Evolutionary conservation across 257 asterid genomes (phyloP).

Genomic region (Ilex aquifolium): DNA sequence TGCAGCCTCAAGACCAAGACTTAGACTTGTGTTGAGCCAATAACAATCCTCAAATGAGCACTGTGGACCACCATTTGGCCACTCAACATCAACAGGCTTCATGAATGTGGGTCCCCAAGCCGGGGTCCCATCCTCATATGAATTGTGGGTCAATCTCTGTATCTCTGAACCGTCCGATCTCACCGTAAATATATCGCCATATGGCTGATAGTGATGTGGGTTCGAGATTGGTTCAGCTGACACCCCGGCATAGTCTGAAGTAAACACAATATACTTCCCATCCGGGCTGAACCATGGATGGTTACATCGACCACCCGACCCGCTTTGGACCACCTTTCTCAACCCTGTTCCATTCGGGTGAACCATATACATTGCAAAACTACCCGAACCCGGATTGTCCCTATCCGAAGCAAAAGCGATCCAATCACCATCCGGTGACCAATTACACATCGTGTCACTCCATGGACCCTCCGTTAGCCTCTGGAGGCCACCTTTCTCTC

Average conservation of each 20-base stretch:
- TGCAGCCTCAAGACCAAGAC: neutral
- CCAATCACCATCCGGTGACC: constrained; percentile 94
- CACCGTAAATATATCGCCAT: constrained; percentile 73
- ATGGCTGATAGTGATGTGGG: constrained; percentile 84
- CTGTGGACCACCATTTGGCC: constrained; percentile 44
- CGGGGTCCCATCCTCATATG: constrained; percentile 83
- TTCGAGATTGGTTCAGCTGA: constrained; percentile 88
- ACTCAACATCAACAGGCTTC: constrained; percentile 33
- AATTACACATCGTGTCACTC: constrained; percentile 87
- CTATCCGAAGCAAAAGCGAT: constrained; percentile 78
- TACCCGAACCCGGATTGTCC: constrained; percentile 72
- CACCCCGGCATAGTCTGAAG: constrained; percentile 80
- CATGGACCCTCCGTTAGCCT: constrained; percentile 68
- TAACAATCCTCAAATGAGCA: constrained; percentile 75
- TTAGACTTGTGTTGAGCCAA: constrained; percentile 42
- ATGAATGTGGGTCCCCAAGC: constrained; percentile 61
- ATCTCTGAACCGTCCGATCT: constrained; percentile 59
- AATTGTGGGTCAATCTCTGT: constrained; percentile 63
- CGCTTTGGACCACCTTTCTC: constrained; percentile 68
- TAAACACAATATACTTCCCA: constrained; percentile 56
- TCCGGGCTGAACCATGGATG: constrained; percentile 94
- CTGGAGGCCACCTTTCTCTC: constrained; percentile 54
- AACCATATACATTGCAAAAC: constrained; percentile 63
- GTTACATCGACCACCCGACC: constrained; percentile 72
- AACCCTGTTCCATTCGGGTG: constrained; percentile 83